Percentiles rank a stretch among this genome's conserved stretches.
Evolutionary conservation across 2,329 filamentous ascomycete genomes (phyloP).

Genomic region (Zymoseptoria tritici): DNA sequence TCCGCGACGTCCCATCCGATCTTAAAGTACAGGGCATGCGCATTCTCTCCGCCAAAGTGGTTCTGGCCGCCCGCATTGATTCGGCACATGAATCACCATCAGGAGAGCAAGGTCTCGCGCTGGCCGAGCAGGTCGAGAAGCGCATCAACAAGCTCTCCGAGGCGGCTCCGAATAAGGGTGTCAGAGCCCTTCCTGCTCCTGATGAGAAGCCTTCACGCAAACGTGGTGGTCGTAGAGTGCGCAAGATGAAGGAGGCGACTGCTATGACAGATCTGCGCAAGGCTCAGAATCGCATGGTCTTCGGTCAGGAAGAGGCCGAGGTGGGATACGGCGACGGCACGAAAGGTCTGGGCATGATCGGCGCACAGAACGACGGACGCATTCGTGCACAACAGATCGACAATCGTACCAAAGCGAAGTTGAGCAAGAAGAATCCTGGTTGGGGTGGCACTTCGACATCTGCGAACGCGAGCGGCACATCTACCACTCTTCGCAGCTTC

Average conservation of each 20-base stretch:
- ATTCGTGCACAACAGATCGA: slow-evolving; percentile 86
- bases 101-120: slow-evolving; percentile 72
- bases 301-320: slow-evolving; percentile 91
- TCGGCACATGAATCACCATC: slow-evolving; percentile 73
- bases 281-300: slow-evolving; percentile 91
- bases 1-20: slow-evolving; percentile 75
- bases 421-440: slow-evolving; percentile 90
- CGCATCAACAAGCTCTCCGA: slow-evolving; percentile 89
- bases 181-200: slow-evolving; percentile 78
- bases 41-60: slow-evolving; percentile 86
- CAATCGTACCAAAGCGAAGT: slow-evolving; percentile 83
- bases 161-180: slow-evolving; percentile 80
- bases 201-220: slow-evolving; percentile 94
- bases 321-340: slow-evolving; percentile 85
- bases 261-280: slow-evolving; percentile 96
- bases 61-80: slow-evolving; percentile 87
- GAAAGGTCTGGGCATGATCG: slow-evolving; percentile 90
- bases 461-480: slow-evolving; percentile 61
- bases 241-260: slow-evolving; percentile 92
- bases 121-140: slow-evolving; percentile 75
- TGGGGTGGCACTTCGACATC: slow-evolving; percentile 60
- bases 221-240: slow-evolving; percentile 77
- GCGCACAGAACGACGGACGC: slow-evolving; percentile 76
- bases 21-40: slow-evolving; percentile 90
- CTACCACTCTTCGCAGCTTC: slow-evolving; percentile 72